Conservation (phyloP, 352 stramenopile genomes). For the Thalassiosira oceanica region DNA sequence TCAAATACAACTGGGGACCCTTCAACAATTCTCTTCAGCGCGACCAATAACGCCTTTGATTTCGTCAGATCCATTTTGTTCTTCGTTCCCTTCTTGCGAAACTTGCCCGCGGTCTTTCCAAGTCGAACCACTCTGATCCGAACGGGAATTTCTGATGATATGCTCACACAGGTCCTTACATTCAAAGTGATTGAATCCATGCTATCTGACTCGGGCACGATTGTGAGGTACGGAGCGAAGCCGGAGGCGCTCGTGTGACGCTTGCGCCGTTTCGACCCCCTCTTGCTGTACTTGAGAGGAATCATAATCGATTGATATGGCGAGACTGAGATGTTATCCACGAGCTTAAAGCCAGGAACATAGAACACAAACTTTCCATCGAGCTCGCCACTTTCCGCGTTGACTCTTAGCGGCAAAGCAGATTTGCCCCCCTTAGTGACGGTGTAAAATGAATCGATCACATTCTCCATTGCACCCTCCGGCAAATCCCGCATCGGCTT, state of each 20-base stretch:
- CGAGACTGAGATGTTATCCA: conserved; percentile 22
- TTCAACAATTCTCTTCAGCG: conserved; percentile 25
- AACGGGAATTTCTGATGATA: conserved; percentile 32
- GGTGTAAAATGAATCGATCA: no score
- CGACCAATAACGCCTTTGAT: conserved; percentile 25
- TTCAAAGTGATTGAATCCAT: conserved; percentile 34
- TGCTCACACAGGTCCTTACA: conserved; percentile 21
- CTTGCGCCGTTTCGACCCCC: conserved; percentile 5
- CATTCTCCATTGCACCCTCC: no score
- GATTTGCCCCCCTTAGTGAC: no score
- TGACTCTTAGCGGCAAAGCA: no score
- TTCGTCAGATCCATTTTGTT: conserved; percentile 26
- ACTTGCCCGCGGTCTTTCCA: conserved; percentile 13
- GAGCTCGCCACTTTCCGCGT: no score
- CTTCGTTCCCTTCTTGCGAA: conserved; percentile 12
- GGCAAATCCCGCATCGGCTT: no score
- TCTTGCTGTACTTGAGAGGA: conserved; percentile 23
- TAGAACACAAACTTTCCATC: conserved; percentile 3
- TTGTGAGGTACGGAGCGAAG: conserved; percentile 16
- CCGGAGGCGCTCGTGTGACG: conserved; percentile 1
- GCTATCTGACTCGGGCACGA: conserved; percentile 24
- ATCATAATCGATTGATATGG: conserved; percentile 43
- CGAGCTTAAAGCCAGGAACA: conserved; percentile 21
- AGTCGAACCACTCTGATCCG: conserved; percentile 38
- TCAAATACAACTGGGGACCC: conserved; percentile 44